phyloP scores from a whole-genome alignment of 2,329 filamentous ascomycete species.

The Podosphaera xanthii region DNA sequence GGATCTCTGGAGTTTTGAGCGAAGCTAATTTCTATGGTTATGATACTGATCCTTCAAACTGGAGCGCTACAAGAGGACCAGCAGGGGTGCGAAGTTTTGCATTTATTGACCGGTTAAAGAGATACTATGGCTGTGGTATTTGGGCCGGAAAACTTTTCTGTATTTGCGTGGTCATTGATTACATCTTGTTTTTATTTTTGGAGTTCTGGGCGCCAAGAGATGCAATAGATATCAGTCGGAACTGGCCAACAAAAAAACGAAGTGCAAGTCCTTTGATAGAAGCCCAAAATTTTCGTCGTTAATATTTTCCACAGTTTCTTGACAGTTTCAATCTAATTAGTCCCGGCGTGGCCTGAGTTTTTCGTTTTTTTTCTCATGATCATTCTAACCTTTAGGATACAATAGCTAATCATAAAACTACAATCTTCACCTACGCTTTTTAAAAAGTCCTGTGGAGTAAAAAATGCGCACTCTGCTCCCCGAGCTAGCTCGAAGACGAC shows the following conservation, averaged over 20 bases:
- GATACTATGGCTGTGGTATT: slow-evolving; percentile 93
- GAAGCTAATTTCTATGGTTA: slow-evolving; percentile 79
- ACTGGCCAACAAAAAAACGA: slow-evolving; percentile 64
- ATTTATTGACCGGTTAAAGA: slow-evolving; percentile 79
- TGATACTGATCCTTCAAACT: slow-evolving; percentile 35
- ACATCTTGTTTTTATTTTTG: slow-evolving; percentile 67
- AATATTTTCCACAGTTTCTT: neutral
- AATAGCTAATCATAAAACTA: too few relatives aligned
- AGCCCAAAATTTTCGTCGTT: neutral
- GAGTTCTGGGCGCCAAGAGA: slow-evolving; percentile 72
- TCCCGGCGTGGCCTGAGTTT: too few relatives aligned
- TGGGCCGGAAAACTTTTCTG: slow-evolving; percentile 98
- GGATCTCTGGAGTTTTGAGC: slow-evolving; percentile 66
- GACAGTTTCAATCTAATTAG: too few relatives aligned
- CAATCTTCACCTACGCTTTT: too few relatives aligned
- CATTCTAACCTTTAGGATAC: too few relatives aligned
- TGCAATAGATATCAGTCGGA: slow-evolving; percentile 68
- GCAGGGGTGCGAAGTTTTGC: slow-evolving; percentile 64
- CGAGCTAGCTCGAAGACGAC: too few relatives aligned
- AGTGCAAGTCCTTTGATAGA: neutral
- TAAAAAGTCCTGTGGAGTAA: too few relatives aligned
- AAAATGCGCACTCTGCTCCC: too few relatives aligned
- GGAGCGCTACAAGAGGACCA: slow-evolving; percentile 47
- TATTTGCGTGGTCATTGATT: slow-evolving; percentile 82
- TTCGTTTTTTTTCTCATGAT: too few relatives aligned